Base-by-base conservation (phyloP, 257 asterid genomes). In the Solanum ahanhuiri region DNA sequence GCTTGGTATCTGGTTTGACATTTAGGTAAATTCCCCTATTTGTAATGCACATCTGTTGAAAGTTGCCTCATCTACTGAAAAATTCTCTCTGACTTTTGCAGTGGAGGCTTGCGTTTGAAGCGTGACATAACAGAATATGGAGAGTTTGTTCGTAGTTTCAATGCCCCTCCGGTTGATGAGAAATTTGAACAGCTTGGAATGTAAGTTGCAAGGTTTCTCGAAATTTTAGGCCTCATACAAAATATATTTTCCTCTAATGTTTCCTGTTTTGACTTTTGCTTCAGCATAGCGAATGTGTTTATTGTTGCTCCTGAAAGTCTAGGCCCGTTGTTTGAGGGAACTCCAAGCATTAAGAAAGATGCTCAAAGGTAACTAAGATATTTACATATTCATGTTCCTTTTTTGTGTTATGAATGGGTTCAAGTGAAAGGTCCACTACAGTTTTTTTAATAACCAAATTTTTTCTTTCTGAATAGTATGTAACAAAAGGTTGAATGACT, bases 91-190 rank as follows among this genome's bases (percentile, higher is more conserved):
- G 87, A 91, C 95, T 87, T 97, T 91, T 88, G 87, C 88, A 97
- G 99, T 88, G 99, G 99, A 88, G 99, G 99, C 77, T 86, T 95
- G 88, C 95, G 98, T 85, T 94, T 97, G 89, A 97, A 97, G 90
- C 98, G 99, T 91, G 99, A 97, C 83, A 94, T 97, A 88, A 97
- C 98, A 3, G 99, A 97, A 90, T 97, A 97, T 84, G 98, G 97
- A 85, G 99, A 95, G 92, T 97, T 94, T 83, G 95, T 95, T 83
- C 97, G 99, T 77, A 94, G 98, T 87, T 97, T 97, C 88, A 97
- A 93, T 89, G 96, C 98, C 84, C 99, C 99, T 86, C 87, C 98
- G 6, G 94, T 97, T 70, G 99, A 97, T 91, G 99, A 97, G 89
- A 97, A 97, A 91, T 97, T 95, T 89, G 99, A 97, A 92, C 81